These are phyloP conservation scores for Ganoderma lingzhi DNA, from an alignment of 1,284 basidiomycete genomes.

Conservation along the genomic window DNA sequence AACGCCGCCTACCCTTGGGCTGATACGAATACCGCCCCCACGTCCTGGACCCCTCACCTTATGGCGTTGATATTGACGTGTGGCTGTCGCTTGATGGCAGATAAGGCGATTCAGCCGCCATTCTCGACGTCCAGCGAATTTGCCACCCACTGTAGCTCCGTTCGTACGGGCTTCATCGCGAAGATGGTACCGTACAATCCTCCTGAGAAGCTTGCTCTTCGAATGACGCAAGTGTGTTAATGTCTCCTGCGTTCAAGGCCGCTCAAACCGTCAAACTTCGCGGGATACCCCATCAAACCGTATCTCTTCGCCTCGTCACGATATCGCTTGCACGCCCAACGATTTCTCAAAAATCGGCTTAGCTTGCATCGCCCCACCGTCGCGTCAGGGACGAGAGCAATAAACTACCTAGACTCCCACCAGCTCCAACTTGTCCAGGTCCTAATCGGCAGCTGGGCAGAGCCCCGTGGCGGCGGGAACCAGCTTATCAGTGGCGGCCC, in stretches of 20 bases:
- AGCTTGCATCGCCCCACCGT: neutral
- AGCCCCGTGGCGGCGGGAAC: neutral
- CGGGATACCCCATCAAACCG: neutral
- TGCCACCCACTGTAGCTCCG: neutral
- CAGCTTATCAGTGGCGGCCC: neutral
- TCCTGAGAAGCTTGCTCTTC: neutral
- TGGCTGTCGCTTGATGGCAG: constrained; percentile 1
- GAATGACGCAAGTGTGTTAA: neutral
- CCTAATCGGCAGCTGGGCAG: neutral
- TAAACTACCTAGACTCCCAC: neutral
- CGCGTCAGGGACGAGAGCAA: neutral
- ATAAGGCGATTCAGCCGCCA: neutral
- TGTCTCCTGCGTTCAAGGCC: neutral
- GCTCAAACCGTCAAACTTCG: neutral
- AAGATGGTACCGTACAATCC: neutral
- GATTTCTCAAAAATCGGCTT: neutral
- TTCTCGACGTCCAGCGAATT: neutral
- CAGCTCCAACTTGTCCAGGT: neutral
- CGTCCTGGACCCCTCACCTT: neutral
- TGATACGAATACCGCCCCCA: neutral
- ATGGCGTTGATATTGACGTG: constrained; percentile 1
- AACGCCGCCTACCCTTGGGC: neutral
- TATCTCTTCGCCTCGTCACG: neutral
- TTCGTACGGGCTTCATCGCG: neutral
- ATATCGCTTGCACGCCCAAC: neutral